Evolutionary conservation across 2,329 filamentous ascomycete species (phyloP), one percentile per base, ranked within the genome.

Genomic region (Zasmidium citrigriseum): DNA sequence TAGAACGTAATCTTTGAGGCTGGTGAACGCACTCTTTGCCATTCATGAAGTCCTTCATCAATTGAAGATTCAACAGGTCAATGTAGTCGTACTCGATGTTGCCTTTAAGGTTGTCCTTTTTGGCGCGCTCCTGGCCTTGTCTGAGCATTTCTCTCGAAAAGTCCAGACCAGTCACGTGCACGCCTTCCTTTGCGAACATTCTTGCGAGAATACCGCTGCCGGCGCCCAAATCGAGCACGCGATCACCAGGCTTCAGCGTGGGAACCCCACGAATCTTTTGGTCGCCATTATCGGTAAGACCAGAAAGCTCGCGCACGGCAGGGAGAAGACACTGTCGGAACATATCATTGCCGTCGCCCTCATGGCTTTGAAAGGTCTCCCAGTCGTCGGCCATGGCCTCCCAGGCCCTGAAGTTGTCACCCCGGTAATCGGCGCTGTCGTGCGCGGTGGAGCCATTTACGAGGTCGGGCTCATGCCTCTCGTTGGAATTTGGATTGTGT

Each of bases 121-220:
- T 58, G 10, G 58, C 55, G 27, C 70, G 59, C n/a, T 59, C 55
- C 55, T 59, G 65, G 1, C 78, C 78, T 18, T 70, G 60, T 5
- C 73, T 62, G 2, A 81, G 54, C 79, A 82, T 81, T 9, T 64
- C 66, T 20, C 62, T 50, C 34, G 75, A 76, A 41, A 75, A 80
- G 58, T 82, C 80, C 1, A 80, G 78, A 1, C 78, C 80, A 3
- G 77, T 61, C 12, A 82, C 77, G 1, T 61, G 56, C 0, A 73
- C 73, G 10, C 73, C 75, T 21, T 70, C 59, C 10, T 64, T 64
- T 1, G 73, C 75, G 16, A 83, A 70, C 72, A 76, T 78, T 21
- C 79, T 75, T 16, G 80, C 77, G 18, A 76, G 75, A 23, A 82
- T 73, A 22, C 80, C 80, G 57, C 81, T 82, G 41, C 80, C 80